Evolutionary conservation across 1,284 basidiomycete species (phyloP).

Genomic region (Ganoderma lucidum): DNA sequence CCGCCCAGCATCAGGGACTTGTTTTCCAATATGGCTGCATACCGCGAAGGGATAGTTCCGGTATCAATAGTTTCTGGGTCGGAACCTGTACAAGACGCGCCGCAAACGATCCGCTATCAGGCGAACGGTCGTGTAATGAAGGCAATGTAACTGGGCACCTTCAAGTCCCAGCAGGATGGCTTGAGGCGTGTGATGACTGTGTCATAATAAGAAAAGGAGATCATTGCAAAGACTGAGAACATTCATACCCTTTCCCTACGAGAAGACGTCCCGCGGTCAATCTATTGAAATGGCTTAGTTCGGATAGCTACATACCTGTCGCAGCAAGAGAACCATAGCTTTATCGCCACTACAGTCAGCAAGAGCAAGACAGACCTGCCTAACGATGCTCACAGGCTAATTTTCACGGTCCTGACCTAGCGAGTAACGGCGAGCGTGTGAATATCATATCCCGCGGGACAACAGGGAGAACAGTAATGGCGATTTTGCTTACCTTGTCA

Average conservation of each 20-base stretch:
- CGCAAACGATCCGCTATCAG: background rate
- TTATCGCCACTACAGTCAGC: background rate
- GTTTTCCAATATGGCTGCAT: slow-evolving; percentile 71
- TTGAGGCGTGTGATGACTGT: slow-evolving; percentile 93
- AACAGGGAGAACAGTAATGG: slow-evolving; percentile 1
- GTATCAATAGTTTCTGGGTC: slow-evolving; percentile 90
- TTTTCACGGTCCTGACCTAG: slow-evolving; percentile 83
- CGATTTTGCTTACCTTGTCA: slow-evolving; percentile 59
- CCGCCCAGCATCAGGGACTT: slow-evolving; percentile 79
- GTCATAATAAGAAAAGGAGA: slow-evolving; percentile 1
- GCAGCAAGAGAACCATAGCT: slow-evolving; percentile 84
- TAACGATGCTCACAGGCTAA: slow-evolving; percentile 71
- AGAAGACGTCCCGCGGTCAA: slow-evolving; percentile 16
- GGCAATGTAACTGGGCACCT: slow-evolving; percentile 51
- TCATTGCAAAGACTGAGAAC: slow-evolving; percentile 9
- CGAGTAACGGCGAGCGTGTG: background rate
- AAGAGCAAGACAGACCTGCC: background rate
- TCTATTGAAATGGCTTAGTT: slow-evolving; percentile 3
- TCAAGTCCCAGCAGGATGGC: slow-evolving; percentile 92
- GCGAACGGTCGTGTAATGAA: background rate
- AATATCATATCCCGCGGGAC: background rate
- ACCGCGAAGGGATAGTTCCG: slow-evolving; percentile 78
- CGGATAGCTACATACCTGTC: slow-evolving; percentile 60
- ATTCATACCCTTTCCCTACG: slow-evolving; percentile 79
- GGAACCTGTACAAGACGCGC: slow-evolving; percentile 53